Evolutionary conservation across 2,329 filamentous ascomycete species (phyloP), one percentile per base, ranked within the genome.

Genomic region (Beauveria sp.): DNA sequence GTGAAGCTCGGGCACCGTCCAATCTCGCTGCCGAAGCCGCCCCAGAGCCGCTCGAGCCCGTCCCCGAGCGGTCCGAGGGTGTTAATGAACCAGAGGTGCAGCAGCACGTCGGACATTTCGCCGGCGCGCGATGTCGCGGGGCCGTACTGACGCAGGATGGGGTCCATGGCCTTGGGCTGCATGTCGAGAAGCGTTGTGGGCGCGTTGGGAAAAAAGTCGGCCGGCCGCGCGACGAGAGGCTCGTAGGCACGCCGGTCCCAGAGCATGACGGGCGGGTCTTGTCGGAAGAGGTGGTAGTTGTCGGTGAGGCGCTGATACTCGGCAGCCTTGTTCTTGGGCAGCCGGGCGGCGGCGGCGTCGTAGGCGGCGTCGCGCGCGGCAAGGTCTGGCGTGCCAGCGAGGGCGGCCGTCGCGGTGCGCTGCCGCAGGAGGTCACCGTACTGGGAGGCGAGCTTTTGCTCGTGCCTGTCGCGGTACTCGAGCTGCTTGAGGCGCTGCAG

Each of bases 161-260:
- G 77, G 66, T 79, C 77, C 63, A 80, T 73, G 3, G 77, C 69
- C 65, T 80, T 80, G 3, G 90, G 89, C 65, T 86, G 82, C 62
- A 91, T 76, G 70, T 92, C 89, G 18, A 92, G 70, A 3, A 93
- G 81, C 12, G 77, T 74, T 60, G 84, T 76, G 7, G 78, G 75
- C 9, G 78, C 72, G 26, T 80, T 76, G 1, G 90, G 91, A 70
- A 80, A 90, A 67, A 91, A 87, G 65, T 96, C 92, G 1, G 80
- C 68, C 0, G 72, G 56, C 5, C 76, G 63, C 3, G 84, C 80
- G 26, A 76, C 72, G 18, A 96, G 76, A 0, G 91, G 89, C 67
- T 96, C 90, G 67, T 84, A 85, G 2, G 77, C 74, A 18, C 92
- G 85, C 1, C 82, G 79, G 71, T 96, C 91, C 84, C 87, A 92